Evolutionary conservation across 306 rosid genomes (phyloP).

Genomic region (Lathyrus aphaca): DNA sequence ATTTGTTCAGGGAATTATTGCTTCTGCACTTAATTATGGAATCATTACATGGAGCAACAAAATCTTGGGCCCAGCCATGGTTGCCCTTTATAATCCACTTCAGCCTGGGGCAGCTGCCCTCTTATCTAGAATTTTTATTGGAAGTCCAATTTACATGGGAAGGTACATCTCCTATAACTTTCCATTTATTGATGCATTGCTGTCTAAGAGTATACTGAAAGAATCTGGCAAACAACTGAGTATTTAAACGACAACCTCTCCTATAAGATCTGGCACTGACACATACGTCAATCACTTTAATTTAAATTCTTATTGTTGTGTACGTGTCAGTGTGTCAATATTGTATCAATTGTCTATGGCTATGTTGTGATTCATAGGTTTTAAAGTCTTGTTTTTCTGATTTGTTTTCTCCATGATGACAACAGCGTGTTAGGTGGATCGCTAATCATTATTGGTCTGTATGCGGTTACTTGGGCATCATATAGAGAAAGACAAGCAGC

Average conservation of each 20-base stretch:
- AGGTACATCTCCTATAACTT: conserved; percentile 60
- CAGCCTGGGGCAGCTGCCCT: conserved; percentile 91
- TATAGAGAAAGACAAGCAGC: conserved; percentile 68
- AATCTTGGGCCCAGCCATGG: conserved; percentile 94
- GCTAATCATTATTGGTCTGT: conserved; percentile 78
- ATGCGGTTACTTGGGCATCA: conserved; percentile 90
- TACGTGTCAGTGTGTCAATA: too few relatives aligned
- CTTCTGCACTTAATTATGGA: conserved; percentile 96
- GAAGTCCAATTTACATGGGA: conserved; percentile 93
- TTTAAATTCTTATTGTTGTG: too few relatives aligned
- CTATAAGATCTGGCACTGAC: too few relatives aligned
- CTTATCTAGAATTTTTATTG: conserved; percentile 84
- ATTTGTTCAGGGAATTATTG: conserved; percentile 70
- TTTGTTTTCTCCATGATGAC: conserved; percentile 38
- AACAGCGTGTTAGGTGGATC: conserved; percentile 83
- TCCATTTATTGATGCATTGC: conserved; percentile 7
- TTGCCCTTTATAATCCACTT: conserved; percentile 94
- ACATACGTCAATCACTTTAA: too few relatives aligned
- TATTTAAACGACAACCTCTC: background rate
- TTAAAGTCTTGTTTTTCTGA: conserved; percentile 32
- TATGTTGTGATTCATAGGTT: background rate
- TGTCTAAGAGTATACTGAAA: background rate
- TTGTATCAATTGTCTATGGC: too few relatives aligned
- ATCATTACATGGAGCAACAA: conserved; percentile 93
- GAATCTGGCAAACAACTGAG: background rate